These are phyloP conservation scores for Pulveroboletus sp. DNA, from an alignment of 1,284 basidiomycete genomes.

Conservation along the genomic window DNA sequence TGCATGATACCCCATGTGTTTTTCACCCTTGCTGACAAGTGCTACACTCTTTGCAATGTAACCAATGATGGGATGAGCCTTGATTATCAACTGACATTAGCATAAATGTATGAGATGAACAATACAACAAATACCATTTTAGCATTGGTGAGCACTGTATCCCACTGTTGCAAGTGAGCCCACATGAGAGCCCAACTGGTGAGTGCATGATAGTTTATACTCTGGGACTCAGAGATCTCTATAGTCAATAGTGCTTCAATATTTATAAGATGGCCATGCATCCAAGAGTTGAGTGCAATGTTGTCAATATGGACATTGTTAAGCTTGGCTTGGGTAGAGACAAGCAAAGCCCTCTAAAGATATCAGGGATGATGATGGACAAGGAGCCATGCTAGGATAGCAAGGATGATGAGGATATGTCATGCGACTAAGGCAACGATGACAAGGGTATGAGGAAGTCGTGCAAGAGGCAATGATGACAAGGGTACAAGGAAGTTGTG, in stretches of 20 bases:
- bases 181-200: conserved; percentile 7
- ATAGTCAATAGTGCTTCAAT: not conserved
- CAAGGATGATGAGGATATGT: too few species aligned
- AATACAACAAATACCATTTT: too few species aligned
- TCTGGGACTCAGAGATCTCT: not conserved
- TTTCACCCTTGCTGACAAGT: not conserved
- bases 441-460: too few species aligned
- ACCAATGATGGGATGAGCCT: not conserved
- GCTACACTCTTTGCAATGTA: not conserved
- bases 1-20: not conserved
- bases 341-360: too few species aligned
- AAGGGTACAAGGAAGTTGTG: too few species aligned
- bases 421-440: too few species aligned
- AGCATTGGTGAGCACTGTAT: not conserved
- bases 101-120: too few species aligned
- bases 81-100: not conserved
- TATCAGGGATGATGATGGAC: too few species aligned
- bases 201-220: not conserved
- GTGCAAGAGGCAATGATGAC: too few species aligned
- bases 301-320: not conserved
- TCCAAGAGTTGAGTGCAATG: not conserved
- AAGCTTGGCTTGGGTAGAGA: too few species aligned
- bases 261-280: not conserved
- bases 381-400: too few species aligned
- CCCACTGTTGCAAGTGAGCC: not conserved